These are phyloP conservation scores for Volvariella volvacea DNA, from an alignment of 1,284 basidiomycete species.

Conservation along the genomic window DNA sequence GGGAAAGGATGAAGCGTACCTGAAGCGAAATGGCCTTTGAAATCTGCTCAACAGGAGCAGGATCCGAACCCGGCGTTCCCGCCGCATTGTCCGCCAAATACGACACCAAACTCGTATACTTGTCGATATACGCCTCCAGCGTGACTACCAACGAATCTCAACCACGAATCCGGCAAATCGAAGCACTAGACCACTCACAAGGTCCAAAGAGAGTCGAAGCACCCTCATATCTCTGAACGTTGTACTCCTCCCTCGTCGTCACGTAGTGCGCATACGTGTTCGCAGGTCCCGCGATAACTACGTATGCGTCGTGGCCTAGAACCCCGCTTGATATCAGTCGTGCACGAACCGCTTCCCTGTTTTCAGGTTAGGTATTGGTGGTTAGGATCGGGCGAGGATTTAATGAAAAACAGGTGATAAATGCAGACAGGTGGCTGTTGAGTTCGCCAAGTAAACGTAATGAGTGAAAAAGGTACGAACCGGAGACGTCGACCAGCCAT, in stretches of 20 bases:
- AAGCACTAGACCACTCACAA: constrained; percentile 35
- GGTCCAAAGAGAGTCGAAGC: constrained; percentile 77
- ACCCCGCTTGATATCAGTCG: constrained; percentile 57
- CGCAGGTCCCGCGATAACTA: constrained; percentile 73
- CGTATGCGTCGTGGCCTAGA: constrained; percentile 60
- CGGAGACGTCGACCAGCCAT: constrained; percentile 56
- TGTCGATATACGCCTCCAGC: constrained; percentile 74
- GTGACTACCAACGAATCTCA: constrained; percentile 38
- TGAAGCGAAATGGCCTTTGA: constrained; percentile 63
- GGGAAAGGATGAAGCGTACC: constrained; percentile 26
- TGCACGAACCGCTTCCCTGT: constrained; percentile 46
- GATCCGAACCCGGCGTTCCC: constrained; percentile 47
- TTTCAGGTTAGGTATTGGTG: too few species aligned
- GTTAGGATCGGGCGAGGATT: constrained; percentile 3
- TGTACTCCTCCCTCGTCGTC: constrained; percentile 70
- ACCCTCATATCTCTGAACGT: constrained; percentile 76
- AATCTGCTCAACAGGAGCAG: constrained; percentile 61
- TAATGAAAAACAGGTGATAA: constrained; percentile 3
- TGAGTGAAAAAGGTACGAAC: constrained; percentile 23
- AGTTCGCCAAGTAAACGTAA: too few species aligned
- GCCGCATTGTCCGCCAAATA: constrained; percentile 49
- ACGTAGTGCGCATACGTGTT: constrained; percentile 79
- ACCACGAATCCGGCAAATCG: constrained; percentile 4
- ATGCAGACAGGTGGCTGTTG: too few species aligned
- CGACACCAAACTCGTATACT: constrained; percentile 60